A percentile compares a stretch with the other conserved stretches of the same genome.
Evolutionary conservation across 495 filamentous ascomycete genomes (phyloP).

Genomic region (Aspergillus egyptiacus): DNA sequence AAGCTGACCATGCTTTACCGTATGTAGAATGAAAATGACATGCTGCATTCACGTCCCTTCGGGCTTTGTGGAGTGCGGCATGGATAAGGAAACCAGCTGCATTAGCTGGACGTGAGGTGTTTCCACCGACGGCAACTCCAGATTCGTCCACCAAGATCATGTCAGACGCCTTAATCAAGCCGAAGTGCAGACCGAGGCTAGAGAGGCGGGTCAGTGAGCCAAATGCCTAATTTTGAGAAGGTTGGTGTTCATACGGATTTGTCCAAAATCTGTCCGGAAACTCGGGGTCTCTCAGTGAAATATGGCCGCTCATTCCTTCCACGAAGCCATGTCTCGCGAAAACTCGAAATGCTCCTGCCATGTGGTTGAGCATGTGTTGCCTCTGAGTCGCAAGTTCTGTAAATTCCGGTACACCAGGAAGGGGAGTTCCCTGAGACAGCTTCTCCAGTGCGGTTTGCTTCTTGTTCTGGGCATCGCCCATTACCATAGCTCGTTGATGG

Average conservation of each 20-base stretch:
- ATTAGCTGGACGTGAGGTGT: constrained; percentile 29
- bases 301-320: constrained; percentile 32
- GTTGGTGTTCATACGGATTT: constrained; percentile 36
- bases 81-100: constrained; percentile 57
- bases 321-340: constrained; percentile 25
- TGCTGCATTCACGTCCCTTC: constrained; percentile 32
- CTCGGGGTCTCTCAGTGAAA: constrained; percentile 25
- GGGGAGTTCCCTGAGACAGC: constrained; percentile 14
- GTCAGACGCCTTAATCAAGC: constrained; percentile 25
- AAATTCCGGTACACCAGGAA: constrained; percentile 30
- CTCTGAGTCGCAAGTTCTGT: constrained; percentile 31
- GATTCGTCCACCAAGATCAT: constrained; percentile 34
- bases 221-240: constrained; percentile 24
- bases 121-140: constrained; percentile 32
- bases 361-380: constrained; percentile 50
- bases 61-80: constrained; percentile 23
- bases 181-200: constrained; percentile 40
- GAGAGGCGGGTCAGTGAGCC: constrained; percentile 16
- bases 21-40: constrained; percentile 28
- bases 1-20: constrained; percentile 23
- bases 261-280: constrained; percentile 50
- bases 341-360: constrained; percentile 30
- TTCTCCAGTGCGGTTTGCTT: constrained; percentile 8
- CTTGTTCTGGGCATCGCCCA: background rate
- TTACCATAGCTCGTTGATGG: background rate